Conservation (phyloP, 108 stramenopile species). For the Stephanodiscus triporus region DNA sequence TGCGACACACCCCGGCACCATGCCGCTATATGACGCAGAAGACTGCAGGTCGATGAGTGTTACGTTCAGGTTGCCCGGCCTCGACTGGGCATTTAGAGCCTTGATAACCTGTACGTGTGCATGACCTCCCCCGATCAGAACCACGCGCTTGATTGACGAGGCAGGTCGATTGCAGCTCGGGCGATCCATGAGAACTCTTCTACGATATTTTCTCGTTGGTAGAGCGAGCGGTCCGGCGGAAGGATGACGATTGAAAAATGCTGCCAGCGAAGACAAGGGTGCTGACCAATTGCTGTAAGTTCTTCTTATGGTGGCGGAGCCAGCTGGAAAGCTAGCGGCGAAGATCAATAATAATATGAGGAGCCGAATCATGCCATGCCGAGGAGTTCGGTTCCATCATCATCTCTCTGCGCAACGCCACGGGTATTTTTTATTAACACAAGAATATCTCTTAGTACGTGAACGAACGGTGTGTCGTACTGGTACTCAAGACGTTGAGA, state of each 20-base stretch:
- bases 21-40: constrained; percentile 92
- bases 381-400: too few relatives aligned
- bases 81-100: constrained; percentile 67
- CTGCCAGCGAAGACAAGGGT: background rate
- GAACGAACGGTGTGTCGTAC: too few relatives aligned
- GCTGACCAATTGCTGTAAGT: background rate
- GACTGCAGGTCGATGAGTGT: constrained; percentile 91
- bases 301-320: background rate
- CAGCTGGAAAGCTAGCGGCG: background rate
- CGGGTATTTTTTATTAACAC: too few relatives aligned
- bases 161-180: background rate
- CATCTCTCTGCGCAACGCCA: too few relatives aligned
- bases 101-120: constrained; percentile 95
- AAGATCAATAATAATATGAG: background rate
- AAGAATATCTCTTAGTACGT: too few relatives aligned
- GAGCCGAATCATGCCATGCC: too few relatives aligned
- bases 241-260: constrained; percentile 4
- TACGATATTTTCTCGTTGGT: background rate
- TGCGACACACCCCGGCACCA: constrained; percentile 96
- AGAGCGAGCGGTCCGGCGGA: background rate
- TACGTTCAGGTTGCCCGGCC: constrained; percentile 69
- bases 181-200: background rate
- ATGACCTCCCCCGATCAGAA: constrained; percentile 98
- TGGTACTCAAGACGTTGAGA: too few relatives aligned
- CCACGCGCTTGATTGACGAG: constrained; percentile 49